Evolutionary conservation across 1,284 basidiomycete genomes (phyloP).

Genomic region (Pseudozyma sp.): DNA sequence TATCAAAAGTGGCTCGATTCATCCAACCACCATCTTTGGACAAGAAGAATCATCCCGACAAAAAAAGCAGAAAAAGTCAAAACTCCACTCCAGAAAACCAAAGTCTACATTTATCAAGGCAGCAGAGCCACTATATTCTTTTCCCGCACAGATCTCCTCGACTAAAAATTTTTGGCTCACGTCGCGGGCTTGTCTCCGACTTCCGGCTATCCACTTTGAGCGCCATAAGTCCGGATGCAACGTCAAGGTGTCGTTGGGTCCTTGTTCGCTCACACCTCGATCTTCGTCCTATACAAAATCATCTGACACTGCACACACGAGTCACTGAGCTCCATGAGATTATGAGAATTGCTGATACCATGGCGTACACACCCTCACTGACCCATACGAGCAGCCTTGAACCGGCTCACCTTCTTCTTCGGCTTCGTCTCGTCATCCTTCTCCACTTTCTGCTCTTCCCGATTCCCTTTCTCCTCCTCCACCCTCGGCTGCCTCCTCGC

Average conservation of each 20-base stretch:
- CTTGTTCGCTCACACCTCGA: no score
- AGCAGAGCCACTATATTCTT: slow-evolving; percentile 1
- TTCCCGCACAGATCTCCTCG: background rate
- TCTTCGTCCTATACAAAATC: no score
- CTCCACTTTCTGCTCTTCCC: background rate
- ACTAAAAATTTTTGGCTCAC: slow-evolving; percentile 6
- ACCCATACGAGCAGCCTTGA: slow-evolving; percentile 48
- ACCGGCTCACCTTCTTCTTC: slow-evolving; percentile 43
- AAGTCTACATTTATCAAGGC: background rate
- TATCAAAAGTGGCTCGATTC: no score
- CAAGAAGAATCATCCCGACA: no score
- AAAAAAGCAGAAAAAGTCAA: background rate
- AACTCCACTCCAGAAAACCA: slow-evolving; percentile 10
- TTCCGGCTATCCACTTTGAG: slow-evolving; percentile 34
- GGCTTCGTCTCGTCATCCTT: background rate
- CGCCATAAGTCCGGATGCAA: background rate
- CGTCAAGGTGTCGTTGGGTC: background rate
- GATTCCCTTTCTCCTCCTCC: background rate
- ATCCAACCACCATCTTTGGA: no score
- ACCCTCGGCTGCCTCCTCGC: background rate
- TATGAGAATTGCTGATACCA: no score
- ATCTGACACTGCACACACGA: no score
- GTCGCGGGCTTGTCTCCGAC: slow-evolving; percentile 12
- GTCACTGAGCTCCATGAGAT: no score
- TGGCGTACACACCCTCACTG: slow-evolving; percentile 2